These are phyloP conservation scores for Camellia lanceoleosa DNA, from an alignment of 148 eudicot genomes.

Conservation along the genomic window DNA sequence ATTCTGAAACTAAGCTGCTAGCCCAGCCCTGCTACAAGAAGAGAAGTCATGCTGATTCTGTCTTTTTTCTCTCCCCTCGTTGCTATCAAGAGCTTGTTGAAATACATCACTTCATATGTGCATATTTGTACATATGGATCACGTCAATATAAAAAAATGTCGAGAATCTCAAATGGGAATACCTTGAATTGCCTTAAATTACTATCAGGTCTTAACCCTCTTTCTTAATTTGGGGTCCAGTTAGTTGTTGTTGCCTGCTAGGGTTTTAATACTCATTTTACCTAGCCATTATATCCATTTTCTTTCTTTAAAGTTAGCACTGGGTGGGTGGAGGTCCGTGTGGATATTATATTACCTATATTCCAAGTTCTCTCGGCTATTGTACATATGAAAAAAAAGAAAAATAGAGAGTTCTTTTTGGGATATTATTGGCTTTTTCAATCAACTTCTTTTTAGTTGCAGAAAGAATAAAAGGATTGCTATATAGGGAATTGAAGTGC, in stretches of 20 bases:
- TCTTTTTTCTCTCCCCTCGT: background rate
- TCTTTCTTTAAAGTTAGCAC: background rate
- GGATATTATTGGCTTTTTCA: constrained; percentile 1
- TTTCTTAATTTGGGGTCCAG: background rate
- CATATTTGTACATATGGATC: background rate
- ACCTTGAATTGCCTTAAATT: background rate
- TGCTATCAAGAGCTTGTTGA: background rate
- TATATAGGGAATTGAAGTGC: background rate
- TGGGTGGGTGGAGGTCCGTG: background rate
- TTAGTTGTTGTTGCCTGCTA: background rate
- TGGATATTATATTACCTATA: background rate
- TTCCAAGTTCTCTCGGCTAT: background rate
- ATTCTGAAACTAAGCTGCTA: background rate
- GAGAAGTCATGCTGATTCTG: background rate
- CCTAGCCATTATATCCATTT: background rate
- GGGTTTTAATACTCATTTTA: background rate
- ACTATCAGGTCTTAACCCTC: background rate
- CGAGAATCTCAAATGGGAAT: background rate
- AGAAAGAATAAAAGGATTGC: background rate
- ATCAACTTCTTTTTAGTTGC: background rate
- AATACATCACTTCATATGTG: background rate
- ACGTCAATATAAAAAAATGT: background rate
- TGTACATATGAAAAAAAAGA: background rate
- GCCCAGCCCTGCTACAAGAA: background rate
- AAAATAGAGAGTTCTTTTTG: background rate